Base-by-base conservation (phyloP, 2,329 filamentous ascomycete genomes). In the Ascochyta lentis region DNA sequence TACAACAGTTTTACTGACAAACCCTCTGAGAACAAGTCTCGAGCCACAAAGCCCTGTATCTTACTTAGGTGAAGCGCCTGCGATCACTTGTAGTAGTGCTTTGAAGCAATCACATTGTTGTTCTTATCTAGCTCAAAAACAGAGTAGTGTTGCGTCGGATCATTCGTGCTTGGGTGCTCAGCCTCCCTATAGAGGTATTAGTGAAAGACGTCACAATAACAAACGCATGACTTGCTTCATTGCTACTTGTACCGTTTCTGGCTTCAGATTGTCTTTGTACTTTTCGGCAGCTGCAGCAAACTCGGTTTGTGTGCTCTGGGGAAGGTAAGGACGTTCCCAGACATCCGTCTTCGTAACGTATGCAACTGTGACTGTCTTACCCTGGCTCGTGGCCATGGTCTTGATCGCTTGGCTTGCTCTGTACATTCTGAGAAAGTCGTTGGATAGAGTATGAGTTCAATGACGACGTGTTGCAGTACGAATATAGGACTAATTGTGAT, bases 261-360 rank as follows among this genome's bases (percentile, higher is more conserved):
- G 29, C 49, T 45, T 44, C 40, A 52, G 22, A 43, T 8, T 45
- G 33, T 52, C 40, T 38, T 52, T 52, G 27, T 52, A 52, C 35
- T 52, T 52, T 33, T 52, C 33, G 8, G 33, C 31, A 45, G 45
- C 29, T 24, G 16, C 33, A n/a, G 40, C 29, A 38, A 52, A 52
- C 31, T 52, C 39, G 6, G 37, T 10, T 24, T 39, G 37, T 1
- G 23, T 50, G 22, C 26, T 19, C 31, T 29, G 39, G 6, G 48
- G n/a, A 35, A 50, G 29, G 29, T 42, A 35, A 10, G 15, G 19
- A 4, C 39, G 29, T n/a, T 42, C 22, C 38, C 39, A 50, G 13
- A 38, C 19, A 43, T 50, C 48, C n/a, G 39, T 50, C 26, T 43
- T 50, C 5, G 27, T 50, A 6, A 50, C 39, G 31, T 42, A 50